Percentiles rank a stretch among this genome's conserved stretches.
Conservation (phyloP, 164 flowering plant genomes). For the Nymphaea colorata region DNA sequence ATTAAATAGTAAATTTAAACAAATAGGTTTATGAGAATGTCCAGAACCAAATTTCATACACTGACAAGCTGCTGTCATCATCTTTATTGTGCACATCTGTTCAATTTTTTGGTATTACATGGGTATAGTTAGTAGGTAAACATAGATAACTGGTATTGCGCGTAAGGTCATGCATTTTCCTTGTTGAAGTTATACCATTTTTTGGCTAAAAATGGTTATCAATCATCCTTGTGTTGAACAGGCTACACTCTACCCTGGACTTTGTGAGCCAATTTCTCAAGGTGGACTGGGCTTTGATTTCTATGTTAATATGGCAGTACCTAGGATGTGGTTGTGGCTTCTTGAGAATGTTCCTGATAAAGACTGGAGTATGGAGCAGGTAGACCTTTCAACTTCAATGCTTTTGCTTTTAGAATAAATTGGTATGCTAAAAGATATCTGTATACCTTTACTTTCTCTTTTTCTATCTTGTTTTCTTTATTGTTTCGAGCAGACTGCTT, state of each 20-base stretch:
- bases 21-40: too few species aligned
- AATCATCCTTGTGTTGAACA: constrained; percentile 9
- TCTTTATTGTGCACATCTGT: too few species aligned
- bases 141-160: too few species aligned
- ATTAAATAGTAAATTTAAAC: too few species aligned
- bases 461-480: background rate
- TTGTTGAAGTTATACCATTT: too few species aligned
- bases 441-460: background rate
- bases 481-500: background rate
- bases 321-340: constrained; percentile 80
- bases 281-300: constrained; percentile 98
- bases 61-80: too few species aligned
- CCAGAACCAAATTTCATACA: too few species aligned
- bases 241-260: constrained; percentile 89
- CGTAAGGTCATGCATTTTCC: too few species aligned
- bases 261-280: constrained; percentile 82
- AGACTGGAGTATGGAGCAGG: constrained; percentile 96
- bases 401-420: background rate
- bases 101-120: too few species aligned
- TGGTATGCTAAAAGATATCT: too few species aligned
- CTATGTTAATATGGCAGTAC: constrained; percentile 63
- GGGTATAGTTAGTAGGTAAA: too few species aligned
- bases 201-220: too few species aligned
- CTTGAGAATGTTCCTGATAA: constrained; percentile 71
- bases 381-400: constrained; percentile 6